phyloP scores from a whole-genome alignment of 2,329 filamentous ascomycete species.

The Cladosporium sp. region DNA sequence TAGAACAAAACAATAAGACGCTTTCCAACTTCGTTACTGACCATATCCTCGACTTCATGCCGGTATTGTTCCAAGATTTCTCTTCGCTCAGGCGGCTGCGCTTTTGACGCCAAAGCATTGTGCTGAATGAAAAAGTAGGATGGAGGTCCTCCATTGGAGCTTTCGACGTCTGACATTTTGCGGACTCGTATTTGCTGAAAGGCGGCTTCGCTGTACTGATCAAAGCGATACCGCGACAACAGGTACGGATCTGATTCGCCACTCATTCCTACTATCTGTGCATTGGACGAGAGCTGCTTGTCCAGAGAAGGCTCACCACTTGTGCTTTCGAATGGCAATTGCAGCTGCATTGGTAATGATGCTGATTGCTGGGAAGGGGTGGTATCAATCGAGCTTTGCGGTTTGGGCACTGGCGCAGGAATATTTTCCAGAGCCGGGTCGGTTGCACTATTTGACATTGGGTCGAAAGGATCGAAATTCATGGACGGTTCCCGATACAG shows the following conservation, averaged over 20 bases:
- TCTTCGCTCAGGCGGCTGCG: slow-evolving; percentile 29
- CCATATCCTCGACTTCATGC: slow-evolving; percentile 29
- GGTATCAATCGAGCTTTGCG: slow-evolving; percentile 22
- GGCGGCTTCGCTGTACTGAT: slow-evolving; percentile 31
- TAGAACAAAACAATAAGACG: slow-evolving; percentile 39
- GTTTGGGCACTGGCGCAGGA: slow-evolving; percentile 9
- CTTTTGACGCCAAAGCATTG: slow-evolving; percentile 32
- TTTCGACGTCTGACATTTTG: slow-evolving; percentile 26
- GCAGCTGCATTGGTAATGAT: slow-evolving; percentile 19
- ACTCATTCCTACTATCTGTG: slow-evolving; percentile 31
- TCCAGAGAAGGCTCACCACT: slow-evolving; percentile 30
- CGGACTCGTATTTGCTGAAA: slow-evolving; percentile 31
- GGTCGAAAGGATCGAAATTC: slow-evolving; percentile 25
- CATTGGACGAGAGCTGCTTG: slow-evolving; percentile 28
- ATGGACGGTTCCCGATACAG: slow-evolving; percentile 25
- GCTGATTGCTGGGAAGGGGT: slow-evolving; percentile 22
- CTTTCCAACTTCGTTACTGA: slow-evolving; percentile 31
- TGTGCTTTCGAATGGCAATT: slow-evolving; percentile 25
- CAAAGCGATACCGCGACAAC: slow-evolving; percentile 30
- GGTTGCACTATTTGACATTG: slow-evolving; percentile 20
- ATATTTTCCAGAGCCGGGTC: slow-evolving; percentile 12
- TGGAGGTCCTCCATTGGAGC: slow-evolving; percentile 19
- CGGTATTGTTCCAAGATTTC: slow-evolving; percentile 26
- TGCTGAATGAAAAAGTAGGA: slow-evolving; percentile 34
- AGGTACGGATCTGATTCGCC: slow-evolving; percentile 32